Conservation (phyloP, 257 asterid species). For the Fraxinus americana region DNA sequence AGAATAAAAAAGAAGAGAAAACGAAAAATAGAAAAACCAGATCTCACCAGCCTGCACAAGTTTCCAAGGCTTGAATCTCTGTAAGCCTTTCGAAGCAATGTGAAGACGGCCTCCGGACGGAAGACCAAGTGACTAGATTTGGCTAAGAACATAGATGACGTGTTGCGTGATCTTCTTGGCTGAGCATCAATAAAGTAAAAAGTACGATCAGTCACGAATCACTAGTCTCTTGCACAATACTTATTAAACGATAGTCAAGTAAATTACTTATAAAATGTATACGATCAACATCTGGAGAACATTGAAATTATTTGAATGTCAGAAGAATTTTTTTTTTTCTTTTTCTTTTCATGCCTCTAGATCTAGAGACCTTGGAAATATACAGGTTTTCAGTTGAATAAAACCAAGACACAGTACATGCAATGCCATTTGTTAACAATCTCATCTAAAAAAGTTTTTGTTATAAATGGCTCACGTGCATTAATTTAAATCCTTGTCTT, state of each 20-base stretch:
- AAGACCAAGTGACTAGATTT: slow-evolving; percentile 68
- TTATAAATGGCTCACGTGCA: background rate
- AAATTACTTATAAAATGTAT: background rate
- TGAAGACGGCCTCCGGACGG: slow-evolving; percentile 81
- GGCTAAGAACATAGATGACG: slow-evolving; percentile 49
- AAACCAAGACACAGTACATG: background rate
- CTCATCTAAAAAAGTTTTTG: background rate
- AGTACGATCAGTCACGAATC: slow-evolving; percentile 25
- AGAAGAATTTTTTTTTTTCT: background rate
- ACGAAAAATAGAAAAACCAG: slow-evolving; percentile 13
- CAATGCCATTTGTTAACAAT: background rate
- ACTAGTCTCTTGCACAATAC: slow-evolving; percentile 2
- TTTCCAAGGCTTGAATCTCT: slow-evolving; percentile 73
- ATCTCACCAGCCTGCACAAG: slow-evolving; percentile 81
- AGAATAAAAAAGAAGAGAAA: slow-evolving; percentile 14
- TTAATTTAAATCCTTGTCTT: background rate
- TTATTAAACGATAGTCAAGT: slow-evolving; percentile 17
- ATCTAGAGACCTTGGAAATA: background rate
- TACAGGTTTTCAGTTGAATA: background rate
- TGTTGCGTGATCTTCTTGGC: slow-evolving; percentile 87
- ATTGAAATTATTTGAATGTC: slow-evolving; percentile 1
- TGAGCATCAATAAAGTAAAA: slow-evolving; percentile 41
- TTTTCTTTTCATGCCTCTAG: slow-evolving; percentile 7
- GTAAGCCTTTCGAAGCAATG: slow-evolving; percentile 80
- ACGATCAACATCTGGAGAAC: background rate